Evolutionary conservation across 2,329 filamentous ascomycete species (phyloP).

Genomic region (Apiospora malaysiana): DNA sequence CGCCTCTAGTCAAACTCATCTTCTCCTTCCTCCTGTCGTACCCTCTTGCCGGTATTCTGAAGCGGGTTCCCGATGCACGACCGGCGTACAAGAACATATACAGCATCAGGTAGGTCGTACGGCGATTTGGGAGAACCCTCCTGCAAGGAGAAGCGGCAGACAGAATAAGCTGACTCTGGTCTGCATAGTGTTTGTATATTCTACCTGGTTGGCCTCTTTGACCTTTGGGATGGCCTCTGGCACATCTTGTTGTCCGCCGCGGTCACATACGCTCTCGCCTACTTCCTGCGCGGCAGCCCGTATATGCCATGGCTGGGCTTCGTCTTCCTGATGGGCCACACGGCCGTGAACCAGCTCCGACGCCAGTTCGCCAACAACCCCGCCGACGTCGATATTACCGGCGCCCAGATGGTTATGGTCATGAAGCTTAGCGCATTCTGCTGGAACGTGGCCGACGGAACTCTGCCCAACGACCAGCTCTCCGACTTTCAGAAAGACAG

Average conservation of each 20-base stretch:
- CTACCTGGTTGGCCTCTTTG: conserved; percentile 91
- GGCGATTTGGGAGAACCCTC: neutral
- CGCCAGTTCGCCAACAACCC: conserved; percentile 76
- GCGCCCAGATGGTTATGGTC: conserved; percentile 95
- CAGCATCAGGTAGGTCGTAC: conserved; percentile 68
- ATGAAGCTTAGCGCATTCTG: conserved; percentile 98
- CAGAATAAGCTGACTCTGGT: neutral
- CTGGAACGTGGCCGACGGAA: conserved; percentile 97
- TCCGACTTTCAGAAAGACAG: conserved; percentile 86
- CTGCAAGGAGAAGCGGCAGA: neutral
- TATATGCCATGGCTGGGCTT: conserved; percentile 99
- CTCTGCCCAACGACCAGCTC: conserved; percentile 78
- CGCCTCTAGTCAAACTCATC: conserved; percentile 81
- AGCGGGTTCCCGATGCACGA: conserved; percentile 84
- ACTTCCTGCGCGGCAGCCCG: conserved; percentile 77
- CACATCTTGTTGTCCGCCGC: conserved; percentile 81
- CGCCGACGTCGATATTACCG: conserved; percentile 82
- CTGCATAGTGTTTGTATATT: conserved; percentile 74
- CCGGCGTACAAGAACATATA: conserved; percentile 89
- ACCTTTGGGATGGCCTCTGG: conserved; percentile 83
- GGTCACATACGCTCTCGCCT: conserved; percentile 82
- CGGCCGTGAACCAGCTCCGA: conserved; percentile 87
- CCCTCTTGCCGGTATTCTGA: conserved; percentile 85
- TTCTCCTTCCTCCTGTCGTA: conserved; percentile 91
- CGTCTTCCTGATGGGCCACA: conserved; percentile 91